Conservation (phyloP, 2,329 filamentous ascomycete species). For the Fusarium sp. region DNA sequence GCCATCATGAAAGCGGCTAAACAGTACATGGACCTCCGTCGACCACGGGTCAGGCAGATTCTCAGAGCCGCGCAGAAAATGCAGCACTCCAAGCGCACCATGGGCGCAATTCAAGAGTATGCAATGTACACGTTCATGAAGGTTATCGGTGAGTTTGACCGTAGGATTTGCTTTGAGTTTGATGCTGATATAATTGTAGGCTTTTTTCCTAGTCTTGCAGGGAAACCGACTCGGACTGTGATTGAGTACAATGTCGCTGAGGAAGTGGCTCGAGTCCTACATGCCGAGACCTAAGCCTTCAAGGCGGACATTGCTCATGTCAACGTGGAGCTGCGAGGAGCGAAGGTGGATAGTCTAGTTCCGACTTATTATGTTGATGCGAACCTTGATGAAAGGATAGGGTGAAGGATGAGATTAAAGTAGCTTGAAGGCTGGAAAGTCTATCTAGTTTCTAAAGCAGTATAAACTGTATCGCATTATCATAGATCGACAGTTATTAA, state of each 20-base stretch:
- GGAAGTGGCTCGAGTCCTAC: neutral
- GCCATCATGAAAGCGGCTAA: conserved; percentile 11
- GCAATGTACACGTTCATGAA: conserved; percentile 21
- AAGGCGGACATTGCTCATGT: neutral
- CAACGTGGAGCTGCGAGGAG: neutral
- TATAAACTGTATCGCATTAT: neutral
- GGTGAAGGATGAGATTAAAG: too few relatives aligned
- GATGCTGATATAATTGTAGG: neutral
- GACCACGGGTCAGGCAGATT: conserved; percentile 8
- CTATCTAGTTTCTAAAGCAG: too few relatives aligned
- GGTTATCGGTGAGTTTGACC: neutral
- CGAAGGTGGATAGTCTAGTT: too few relatives aligned
- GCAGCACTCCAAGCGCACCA: conserved; percentile 11
- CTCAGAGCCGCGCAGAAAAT: conserved; percentile 18
- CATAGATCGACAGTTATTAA: neutral
- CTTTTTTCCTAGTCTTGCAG: neutral
- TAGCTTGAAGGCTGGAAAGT: too few relatives aligned
- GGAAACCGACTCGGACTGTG: conserved; percentile 3
- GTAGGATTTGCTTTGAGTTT: neutral
- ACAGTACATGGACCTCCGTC: conserved; percentile 12
- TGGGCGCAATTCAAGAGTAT: conserved; percentile 18
- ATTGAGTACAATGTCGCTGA: conserved; percentile 7
- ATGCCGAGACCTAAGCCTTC: neutral
- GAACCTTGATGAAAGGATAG: neutral
- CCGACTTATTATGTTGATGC: neutral